Percentiles rank a stretch among this genome's conserved stretches.
Conservation (phyloP, 2,329 filamentous ascomycete genomes). For the Ilyonectria sp. region DNA sequence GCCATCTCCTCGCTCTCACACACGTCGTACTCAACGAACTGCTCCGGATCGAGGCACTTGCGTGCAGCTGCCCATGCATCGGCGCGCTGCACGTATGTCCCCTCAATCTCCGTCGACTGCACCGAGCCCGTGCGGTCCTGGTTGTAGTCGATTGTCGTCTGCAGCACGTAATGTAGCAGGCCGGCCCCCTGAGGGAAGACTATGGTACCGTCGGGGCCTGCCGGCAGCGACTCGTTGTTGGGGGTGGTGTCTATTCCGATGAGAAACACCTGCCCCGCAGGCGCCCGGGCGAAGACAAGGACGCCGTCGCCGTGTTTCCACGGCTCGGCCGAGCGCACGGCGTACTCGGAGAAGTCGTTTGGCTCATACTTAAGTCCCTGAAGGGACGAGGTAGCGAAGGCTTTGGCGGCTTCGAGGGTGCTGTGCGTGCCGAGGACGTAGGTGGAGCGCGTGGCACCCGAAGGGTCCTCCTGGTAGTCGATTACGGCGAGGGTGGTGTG, state of each 20-base stretch:
- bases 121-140: constrained; percentile 52
- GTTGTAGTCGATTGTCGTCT: constrained; percentile 60
- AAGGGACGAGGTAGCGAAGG: constrained; percentile 52
- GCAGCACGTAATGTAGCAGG: constrained; percentile 58
- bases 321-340: constrained; percentile 34
- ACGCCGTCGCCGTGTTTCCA: constrained; percentile 59
- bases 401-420: constrained; percentile 54
- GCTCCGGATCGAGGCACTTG: constrained; percentile 48
- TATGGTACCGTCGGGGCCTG: constrained; percentile 35
- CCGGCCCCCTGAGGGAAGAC: constrained; percentile 45
- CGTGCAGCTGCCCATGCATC: constrained; percentile 55
- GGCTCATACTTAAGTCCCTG: constrained; percentile 53
- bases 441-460: constrained; percentile 46
- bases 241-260: constrained; percentile 56
- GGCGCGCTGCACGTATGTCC: constrained; percentile 52
- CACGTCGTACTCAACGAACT: constrained; percentile 55
- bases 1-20: constrained; percentile 42
- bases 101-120: constrained; percentile 57
- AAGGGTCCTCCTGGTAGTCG: constrained; percentile 45
- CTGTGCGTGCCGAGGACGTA: constrained; percentile 58
- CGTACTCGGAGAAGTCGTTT: constrained; percentile 56
- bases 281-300: constrained; percentile 55
- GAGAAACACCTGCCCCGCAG: constrained; percentile 55
- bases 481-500: constrained; percentile 56
- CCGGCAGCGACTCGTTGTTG: constrained; percentile 52